Base-by-base conservation (phyloP, 78 protist species). In the Dictyostelium citrinum region DNA sequence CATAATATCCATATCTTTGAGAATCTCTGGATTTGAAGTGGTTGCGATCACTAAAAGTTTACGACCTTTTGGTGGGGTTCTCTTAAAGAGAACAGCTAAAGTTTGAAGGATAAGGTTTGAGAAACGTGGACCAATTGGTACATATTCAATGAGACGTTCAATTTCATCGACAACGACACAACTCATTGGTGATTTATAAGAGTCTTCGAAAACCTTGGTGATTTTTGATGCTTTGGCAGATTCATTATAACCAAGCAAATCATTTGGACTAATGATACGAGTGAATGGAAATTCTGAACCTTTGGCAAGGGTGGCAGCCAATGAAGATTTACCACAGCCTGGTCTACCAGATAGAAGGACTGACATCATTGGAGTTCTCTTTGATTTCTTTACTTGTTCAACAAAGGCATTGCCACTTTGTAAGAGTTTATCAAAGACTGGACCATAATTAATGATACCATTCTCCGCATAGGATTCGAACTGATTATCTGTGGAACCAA, bases 61-160 rank as follows among this genome's bases (percentile, higher is more conserved):
- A 55, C 90, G 80, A 17, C 97, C 97, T 90, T 88, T 95, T 35
- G 99, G 99, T 31, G 99, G 99, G 9, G 74, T 31, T 82, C 85
- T 91, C 31, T 95, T 96, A 86, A 98, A 17, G 31, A 97, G 86
- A 20, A 97, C 98, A 2, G 97, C 76, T 11, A 99, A 91, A 17
- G 98, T 91, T 95, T 99, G 99, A 14, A 99, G 97, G 27, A 99
- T 92, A 5, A 74, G 24, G 91, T 98, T 98, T 33, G 99, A 98
- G 97, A 99, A 99, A 49, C 99, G 97, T 45, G 99, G 98, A 1
- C 99, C 99, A 70, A 98, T 92, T 37, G 91, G 90, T 11, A 96
- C 99, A 79, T 97, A 99, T 27, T 97, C 98, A 46, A 99, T 64
- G 67, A 99, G 79, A 27, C 99, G 97, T 96, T 99, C 99, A 49